Evolutionary conservation across 441 rosid species (phyloP).

Genomic region (Flueggea neowawraea): DNA sequence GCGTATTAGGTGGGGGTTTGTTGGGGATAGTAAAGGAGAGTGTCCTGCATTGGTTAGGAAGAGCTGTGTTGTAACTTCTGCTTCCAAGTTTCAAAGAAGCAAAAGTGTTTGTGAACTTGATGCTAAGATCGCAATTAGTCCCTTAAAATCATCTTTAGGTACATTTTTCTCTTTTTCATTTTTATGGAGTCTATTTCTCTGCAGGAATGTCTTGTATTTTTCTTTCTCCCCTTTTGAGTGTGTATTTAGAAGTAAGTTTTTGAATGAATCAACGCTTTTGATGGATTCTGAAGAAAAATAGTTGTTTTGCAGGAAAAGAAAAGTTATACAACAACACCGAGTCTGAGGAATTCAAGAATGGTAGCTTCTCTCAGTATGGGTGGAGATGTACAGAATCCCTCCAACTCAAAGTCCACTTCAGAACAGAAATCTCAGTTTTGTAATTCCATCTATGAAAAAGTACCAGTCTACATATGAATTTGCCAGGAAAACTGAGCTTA

Average conservation of each 20-base stretch:
- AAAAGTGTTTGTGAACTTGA: conserved; percentile 62
- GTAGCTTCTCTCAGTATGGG: conserved; percentile 29
- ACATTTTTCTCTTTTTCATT: conserved; percentile 39
- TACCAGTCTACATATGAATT: conserved; percentile 25
- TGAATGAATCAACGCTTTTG: no score
- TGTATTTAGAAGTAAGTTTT: no score
- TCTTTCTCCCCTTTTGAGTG: no score
- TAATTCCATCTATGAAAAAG: conserved; percentile 21
- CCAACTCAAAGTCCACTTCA: conserved; percentile 16
- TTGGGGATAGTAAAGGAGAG: conserved; percentile 37
- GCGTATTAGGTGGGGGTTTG: no score
- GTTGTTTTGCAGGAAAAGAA: conserved; percentile 17
- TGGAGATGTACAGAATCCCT: conserved; percentile 24
- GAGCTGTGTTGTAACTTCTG: conserved; percentile 57
- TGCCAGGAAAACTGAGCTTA: conserved; percentile 56
- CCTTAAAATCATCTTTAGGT: conserved; percentile 90
- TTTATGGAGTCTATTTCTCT: not conserved
- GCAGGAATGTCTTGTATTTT: no score
- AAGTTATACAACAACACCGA: conserved; percentile 49
- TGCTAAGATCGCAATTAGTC: conserved; percentile 44
- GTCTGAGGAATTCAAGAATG: conserved; percentile 25
- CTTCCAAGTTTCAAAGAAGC: conserved; percentile 69
- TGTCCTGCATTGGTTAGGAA: conserved; percentile 66
- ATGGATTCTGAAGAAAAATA: no score
- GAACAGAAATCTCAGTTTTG: conserved; percentile 26